Percentiles rank a stretch among this genome's conserved stretches.
Conservation (phyloP, 2,329 filamentous ascomycete genomes). For the Calonectria honghensis region DNA sequence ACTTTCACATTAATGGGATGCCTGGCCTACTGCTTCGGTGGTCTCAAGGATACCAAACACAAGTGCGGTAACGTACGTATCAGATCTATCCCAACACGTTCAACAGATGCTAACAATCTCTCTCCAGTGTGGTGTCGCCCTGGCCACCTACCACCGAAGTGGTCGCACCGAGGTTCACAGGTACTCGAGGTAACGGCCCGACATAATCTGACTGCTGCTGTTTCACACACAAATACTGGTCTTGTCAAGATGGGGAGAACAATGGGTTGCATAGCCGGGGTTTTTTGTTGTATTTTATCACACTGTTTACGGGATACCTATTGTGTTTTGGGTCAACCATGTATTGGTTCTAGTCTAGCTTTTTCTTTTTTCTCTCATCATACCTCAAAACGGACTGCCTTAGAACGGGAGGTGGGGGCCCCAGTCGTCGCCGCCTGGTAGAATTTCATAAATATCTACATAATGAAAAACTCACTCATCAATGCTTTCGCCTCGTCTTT, state of each 20-base stretch:
- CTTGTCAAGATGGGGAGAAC: not conserved
- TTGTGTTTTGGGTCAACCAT: constrained; percentile 17
- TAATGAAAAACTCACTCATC: not conserved
- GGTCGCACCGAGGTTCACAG: constrained; percentile 47
- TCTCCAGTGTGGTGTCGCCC: constrained; percentile 44
- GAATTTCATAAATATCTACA: not conserved
- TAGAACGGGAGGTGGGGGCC: not conserved
- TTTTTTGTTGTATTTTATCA: constrained; percentile 14
- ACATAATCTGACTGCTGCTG: not conserved
- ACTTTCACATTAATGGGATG: constrained; percentile 48
- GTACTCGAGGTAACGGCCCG: constrained; percentile 31
- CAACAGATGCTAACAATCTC: constrained; percentile 8
- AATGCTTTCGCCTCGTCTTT: not conserved
- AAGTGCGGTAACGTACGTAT: constrained; percentile 48
- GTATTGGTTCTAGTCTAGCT: not conserved
- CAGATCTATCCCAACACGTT: fast-evolving
- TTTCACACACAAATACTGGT: not conserved
- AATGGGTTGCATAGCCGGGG: constrained; percentile 26
- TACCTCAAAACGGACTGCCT: not conserved
- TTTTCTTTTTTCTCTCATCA: not conserved
- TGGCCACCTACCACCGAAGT: constrained; percentile 50
- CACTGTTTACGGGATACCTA: constrained; percentile 24
- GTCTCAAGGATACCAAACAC: constrained; percentile 51
- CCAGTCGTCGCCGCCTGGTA: not conserved
- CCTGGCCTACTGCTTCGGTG: constrained; percentile 47